Evolutionary conservation across 2,329 filamentous ascomycete genomes (phyloP), one percentile per base, ranked within the genome.

Genomic region (Paradendryphiella salina): DNA sequence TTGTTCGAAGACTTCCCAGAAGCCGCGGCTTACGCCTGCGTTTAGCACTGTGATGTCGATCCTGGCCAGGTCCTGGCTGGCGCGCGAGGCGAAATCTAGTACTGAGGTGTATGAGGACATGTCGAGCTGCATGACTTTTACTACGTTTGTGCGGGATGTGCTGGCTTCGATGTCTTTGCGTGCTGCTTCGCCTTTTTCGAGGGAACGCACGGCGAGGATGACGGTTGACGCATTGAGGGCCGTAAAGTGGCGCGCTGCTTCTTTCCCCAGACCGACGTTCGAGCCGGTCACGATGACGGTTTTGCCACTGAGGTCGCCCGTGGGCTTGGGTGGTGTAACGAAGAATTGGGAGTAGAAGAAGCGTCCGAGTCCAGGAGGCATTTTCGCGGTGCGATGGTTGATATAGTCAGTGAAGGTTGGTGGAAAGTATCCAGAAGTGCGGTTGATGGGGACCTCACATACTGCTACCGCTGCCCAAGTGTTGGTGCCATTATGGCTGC

Each of bases 61-160:
- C 11, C 67, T 48, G 8, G 61, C 32, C 4, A 75, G 51, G 21
- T 59, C 51, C 23, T 47, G 52, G 2, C 54, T 44, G 2, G 57
- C 63, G 17, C 64, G 54, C 8, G 57, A 48, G 1, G 66, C 68
- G 38, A 77, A 76, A 10, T 59, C 49, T 5, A 61, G 56, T 2
- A 79, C 72, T 18, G 66, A 75, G 2, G 65, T 61, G 46, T 75
- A 78, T 14, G 61, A 71, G 5, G 57, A 46, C 26, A 80, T 69
- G 57, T 80, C 77, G 2, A 81, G 64, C 3, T 65, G 63, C 77
- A 78, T 80, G 11, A 79, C 77, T 53, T 78, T 71, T 32, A 79
- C 59, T 3, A 74, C 67, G 18, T 64, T 57, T 21, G 57, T 60
- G 13, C 52, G 33, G 7, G 61, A 61, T 4, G 69, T 73, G 9